A percentile compares a stretch with the other conserved stretches of the same genome.
These are phyloP conservation scores for Eucalyptus microcorys DNA, from an alignment of 345 rosid species.

Conservation along the genomic window DNA sequence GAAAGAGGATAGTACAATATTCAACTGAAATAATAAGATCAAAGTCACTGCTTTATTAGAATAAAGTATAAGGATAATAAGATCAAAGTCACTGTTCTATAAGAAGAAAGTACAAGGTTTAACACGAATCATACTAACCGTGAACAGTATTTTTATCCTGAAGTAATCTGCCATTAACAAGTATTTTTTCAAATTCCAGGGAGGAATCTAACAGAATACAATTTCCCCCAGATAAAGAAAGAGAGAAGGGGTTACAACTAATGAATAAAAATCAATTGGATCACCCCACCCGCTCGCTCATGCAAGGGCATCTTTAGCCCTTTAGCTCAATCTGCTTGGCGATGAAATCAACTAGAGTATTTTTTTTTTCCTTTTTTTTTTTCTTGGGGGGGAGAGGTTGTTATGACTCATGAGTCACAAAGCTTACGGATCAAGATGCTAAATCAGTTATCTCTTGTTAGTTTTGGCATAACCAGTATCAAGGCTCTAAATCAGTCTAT, in stretches of 20 bases:
- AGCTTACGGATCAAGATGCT: not conserved
- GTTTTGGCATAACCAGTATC: constrained; percentile 6
- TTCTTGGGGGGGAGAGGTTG: accelerated
- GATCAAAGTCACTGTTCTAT: not conserved
- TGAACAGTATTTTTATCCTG: not conserved
- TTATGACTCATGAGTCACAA: not conserved
- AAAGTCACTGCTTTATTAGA: not conserved
- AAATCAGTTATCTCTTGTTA: not conserved
- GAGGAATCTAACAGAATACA: not conserved
- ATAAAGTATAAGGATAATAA: not conserved
- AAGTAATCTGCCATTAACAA: not conserved
- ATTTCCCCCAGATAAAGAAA: not conserved
- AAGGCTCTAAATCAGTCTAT: not conserved
- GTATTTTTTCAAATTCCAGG: not conserved
- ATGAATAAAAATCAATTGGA: not conserved
- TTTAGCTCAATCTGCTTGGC: not conserved
- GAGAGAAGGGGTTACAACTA: not conserved
- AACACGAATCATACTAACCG: not conserved
- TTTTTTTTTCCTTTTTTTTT: no score
- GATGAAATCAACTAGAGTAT: not conserved
- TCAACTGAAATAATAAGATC: not conserved
- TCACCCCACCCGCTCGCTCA: not conserved
- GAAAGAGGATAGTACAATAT: not conserved
- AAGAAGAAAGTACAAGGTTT: not conserved
- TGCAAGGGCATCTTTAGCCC: not conserved